These are phyloP conservation scores for Dryas alaskensis DNA, from an alignment of 306 rosid species.

Conservation along the genomic window DNA sequence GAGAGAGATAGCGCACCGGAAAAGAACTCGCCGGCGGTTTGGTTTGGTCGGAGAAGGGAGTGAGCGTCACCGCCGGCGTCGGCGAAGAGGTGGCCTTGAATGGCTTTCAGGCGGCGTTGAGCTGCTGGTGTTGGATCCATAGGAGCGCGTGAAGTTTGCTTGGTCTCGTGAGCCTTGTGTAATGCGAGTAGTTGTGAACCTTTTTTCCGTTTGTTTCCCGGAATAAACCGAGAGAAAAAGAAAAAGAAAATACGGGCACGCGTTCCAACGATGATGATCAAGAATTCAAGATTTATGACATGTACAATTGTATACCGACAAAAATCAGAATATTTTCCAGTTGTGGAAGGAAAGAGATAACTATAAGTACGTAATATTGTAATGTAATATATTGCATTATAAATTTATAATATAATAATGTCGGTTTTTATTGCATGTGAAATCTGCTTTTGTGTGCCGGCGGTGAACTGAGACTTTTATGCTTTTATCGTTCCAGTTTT, in stretches of 20 bases:
- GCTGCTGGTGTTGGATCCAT: constrained; percentile 69
- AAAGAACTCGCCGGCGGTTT: constrained; percentile 74
- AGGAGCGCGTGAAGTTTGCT: background rate
- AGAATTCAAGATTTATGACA: background rate
- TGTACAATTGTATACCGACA: background rate
- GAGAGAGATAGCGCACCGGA: constrained; percentile 43
- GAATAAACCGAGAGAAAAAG: background rate
- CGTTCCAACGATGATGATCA: background rate
- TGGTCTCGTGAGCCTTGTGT: background rate
- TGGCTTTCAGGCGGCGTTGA: constrained; percentile 69
- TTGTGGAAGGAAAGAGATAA: too few species aligned
- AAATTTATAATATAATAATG: too few species aligned
- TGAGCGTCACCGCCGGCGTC: constrained; percentile 40
- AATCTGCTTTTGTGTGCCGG: too few species aligned
- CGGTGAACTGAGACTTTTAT: too few species aligned
- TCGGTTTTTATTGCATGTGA: too few species aligned
- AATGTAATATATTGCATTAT: too few species aligned
- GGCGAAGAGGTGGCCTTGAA: constrained; percentile 53
- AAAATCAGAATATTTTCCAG: background rate
- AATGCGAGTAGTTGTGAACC: background rate
- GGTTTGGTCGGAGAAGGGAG: constrained; percentile 50
- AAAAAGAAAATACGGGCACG: background rate
- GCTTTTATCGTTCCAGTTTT: too few species aligned
- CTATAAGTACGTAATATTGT: too few species aligned
- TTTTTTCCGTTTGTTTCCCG: background rate